phyloP scores from a whole-genome alignment of 495 filamentous ascomycete genomes.

The Neurospora sp. region DNA sequence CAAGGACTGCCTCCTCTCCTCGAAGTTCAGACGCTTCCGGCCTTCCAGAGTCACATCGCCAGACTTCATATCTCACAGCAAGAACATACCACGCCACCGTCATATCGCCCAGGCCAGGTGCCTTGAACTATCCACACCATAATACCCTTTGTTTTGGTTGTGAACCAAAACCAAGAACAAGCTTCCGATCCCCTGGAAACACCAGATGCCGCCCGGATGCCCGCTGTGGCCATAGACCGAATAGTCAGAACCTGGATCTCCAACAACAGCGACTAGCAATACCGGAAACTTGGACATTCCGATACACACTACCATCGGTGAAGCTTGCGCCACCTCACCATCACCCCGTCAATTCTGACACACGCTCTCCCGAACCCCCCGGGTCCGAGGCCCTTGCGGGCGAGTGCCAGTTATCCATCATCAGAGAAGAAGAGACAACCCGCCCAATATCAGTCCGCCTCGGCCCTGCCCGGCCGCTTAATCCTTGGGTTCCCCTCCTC shows the following conservation, averaged over 20 bases:
- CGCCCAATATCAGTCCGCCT: slow-evolving; percentile 32
- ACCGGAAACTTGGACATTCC: not conserved
- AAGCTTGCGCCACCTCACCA: slow-evolving; percentile 28
- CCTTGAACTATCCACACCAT: not conserved
- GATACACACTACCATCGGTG: slow-evolving; percentile 16
- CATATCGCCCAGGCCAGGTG: not conserved
- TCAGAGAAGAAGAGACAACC: not conserved
- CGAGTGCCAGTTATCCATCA: slow-evolving; percentile 10
- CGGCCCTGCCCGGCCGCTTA: slow-evolving; percentile 20
- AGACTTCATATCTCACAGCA: not conserved
- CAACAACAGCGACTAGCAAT: slow-evolving; percentile 14
- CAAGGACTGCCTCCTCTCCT: not conserved
- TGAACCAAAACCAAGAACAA: not conserved
- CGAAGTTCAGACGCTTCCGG: not conserved
- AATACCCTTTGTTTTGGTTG: not conserved
- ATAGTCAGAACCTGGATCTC: slow-evolving; percentile 37
- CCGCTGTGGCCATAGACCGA: slow-evolving; percentile 37
- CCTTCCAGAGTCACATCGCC: not conserved
- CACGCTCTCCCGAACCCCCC: slow-evolving; percentile 20
- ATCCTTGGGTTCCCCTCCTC: slow-evolving; percentile 16
- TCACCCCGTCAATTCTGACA: slow-evolving; percentile 29
- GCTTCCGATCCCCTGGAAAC: slow-evolving; percentile 8
- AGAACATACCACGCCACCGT: not conserved
- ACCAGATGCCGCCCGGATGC: slow-evolving; percentile 37
- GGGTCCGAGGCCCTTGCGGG: slow-evolving; percentile 21